A percentile compares a stretch with the other conserved stretches of the same genome.
Evolutionary conservation across 2,329 filamentous ascomycete genomes (phyloP).

Genomic region (Talaromyces sp.): DNA sequence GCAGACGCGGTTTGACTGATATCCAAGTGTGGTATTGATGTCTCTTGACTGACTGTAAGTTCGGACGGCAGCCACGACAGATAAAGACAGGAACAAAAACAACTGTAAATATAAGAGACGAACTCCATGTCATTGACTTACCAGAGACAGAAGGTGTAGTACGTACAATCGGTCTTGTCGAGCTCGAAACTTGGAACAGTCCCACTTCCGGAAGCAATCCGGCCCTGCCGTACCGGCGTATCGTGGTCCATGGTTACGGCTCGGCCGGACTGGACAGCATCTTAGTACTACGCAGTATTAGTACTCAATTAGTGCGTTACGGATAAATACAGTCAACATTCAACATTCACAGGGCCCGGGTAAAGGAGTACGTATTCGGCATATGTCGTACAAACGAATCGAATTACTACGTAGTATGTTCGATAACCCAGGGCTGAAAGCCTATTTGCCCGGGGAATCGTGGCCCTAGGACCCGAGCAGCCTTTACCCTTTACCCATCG

Average conservation of each 20-base stretch:
- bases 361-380: not conserved
- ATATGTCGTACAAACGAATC: not conserved
- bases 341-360: not conserved
- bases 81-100: not conserved
- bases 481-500: not conserved
- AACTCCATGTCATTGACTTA: not conserved
- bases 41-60: no score
- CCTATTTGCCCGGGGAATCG: constrained; percentile 1
- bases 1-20: not conserved
- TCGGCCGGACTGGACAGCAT: not conserved
- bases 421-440: constrained; percentile 3
- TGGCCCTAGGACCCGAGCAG: not conserved
- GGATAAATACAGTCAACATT: not conserved
- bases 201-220: constrained; percentile 13
- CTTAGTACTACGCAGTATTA: not conserved
- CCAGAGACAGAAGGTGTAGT: not conserved
- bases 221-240: constrained; percentile 10
- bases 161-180: not conserved
- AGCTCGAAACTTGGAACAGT: constrained; percentile 3
- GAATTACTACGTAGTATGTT: not conserved
- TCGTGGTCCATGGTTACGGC: constrained; percentile 11
- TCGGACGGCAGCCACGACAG: no score
- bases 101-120: not conserved
- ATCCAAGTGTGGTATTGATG: not conserved
- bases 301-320: not conserved